Conservation (phyloP, 805 yeast species). For the Cyberlindnera americana region DNA sequence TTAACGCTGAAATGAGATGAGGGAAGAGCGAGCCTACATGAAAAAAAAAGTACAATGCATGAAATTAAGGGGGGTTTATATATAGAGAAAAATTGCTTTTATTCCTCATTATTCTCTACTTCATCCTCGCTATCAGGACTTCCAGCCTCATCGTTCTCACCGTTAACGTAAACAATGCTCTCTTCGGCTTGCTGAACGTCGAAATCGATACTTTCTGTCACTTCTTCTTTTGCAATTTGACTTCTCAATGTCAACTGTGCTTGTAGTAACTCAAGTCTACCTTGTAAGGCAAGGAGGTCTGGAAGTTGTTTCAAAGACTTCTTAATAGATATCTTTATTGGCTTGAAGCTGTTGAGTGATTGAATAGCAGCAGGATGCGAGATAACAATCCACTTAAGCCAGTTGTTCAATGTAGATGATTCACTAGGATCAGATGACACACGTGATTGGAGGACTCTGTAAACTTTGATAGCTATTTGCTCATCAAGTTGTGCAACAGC, state of each 20-base stretch:
- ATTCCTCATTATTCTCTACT: conserved; percentile 8
- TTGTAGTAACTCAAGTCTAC: conserved; percentile 72
- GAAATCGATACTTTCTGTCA: conserved; percentile 28
- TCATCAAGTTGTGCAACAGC: conserved; percentile 39
- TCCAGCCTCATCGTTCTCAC: conserved; percentile 40
- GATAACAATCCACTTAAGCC: conserved; percentile 82
- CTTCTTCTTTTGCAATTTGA: conserved; percentile 40
- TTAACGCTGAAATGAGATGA: too few species aligned
- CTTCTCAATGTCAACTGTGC: conserved; percentile 72
- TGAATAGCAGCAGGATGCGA: conserved; percentile 47
- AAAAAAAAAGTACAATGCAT: too few species aligned
- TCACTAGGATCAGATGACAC: conserved; percentile 44
- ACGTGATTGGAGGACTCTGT: conserved; percentile 43
- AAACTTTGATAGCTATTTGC: conserved; percentile 38
- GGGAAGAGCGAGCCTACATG: too few species aligned
- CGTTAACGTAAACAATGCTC: conserved; percentile 34
- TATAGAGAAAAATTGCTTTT: too few species aligned
- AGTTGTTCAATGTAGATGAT: conserved; percentile 40
- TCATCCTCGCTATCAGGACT: conserved; percentile 38
- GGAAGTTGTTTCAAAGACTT: conserved; percentile 59
- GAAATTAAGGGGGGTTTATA: too few species aligned
- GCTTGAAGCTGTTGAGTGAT: conserved; percentile 40
- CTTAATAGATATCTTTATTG: conserved; percentile 53
- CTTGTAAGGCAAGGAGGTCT: conserved; percentile 74
- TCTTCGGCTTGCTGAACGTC: conserved; percentile 32